A percentile compares a stretch with the other conserved stretches of the same genome.
phyloP scores from a whole-genome alignment of 2,329 filamentous ascomycete species.

The Basipetospora sp. region DNA sequence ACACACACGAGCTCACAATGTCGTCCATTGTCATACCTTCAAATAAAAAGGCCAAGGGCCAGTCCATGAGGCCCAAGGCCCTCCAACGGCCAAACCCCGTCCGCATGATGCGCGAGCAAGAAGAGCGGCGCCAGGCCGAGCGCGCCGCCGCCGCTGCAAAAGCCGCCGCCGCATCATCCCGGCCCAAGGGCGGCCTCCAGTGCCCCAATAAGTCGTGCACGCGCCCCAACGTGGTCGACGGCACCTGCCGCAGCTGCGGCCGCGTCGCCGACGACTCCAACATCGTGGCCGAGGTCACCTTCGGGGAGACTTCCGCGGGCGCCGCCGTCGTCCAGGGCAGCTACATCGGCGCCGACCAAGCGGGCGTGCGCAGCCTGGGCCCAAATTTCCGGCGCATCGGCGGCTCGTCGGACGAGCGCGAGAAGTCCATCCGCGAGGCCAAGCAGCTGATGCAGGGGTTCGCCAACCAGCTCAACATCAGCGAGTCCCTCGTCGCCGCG shows the following conservation, averaged over 20 bases:
- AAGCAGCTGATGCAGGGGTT: slow-evolving; percentile 47
- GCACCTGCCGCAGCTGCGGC: slow-evolving; percentile 71
- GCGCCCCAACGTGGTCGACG: slow-evolving; percentile 47
- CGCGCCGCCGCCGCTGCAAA: slow-evolving; percentile 17
- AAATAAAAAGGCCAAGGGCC: slow-evolving; percentile 18
- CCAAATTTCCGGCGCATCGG: slow-evolving; percentile 47
- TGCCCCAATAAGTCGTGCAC: slow-evolving; percentile 47
- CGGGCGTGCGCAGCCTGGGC: slow-evolving; percentile 54
- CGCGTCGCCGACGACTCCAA: slow-evolving; percentile 70
- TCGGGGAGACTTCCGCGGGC: slow-evolving; percentile 74
- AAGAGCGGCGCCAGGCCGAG: slow-evolving; percentile 28
- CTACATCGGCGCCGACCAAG: slow-evolving; percentile 74
- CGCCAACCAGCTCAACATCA: slow-evolving; percentile 43
- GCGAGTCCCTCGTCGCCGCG: slow-evolving; percentile 47
- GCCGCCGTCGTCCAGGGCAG: slow-evolving; percentile 83
- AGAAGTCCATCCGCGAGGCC: slow-evolving; percentile 45
- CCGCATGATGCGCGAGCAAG: slow-evolving; percentile 37
- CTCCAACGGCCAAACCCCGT: slow-evolving; percentile 31
- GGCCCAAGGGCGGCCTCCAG: slow-evolving; percentile 23
- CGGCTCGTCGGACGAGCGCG: slow-evolving; percentile 38
- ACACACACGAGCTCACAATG: slow-evolving; percentile 19
- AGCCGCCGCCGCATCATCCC: slow-evolving; percentile 12
- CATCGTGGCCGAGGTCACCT: slow-evolving; percentile 82
- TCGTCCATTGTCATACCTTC: slow-evolving; percentile 31
- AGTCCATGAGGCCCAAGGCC: slow-evolving; percentile 20